These are phyloP conservation scores for Fusarium annulatum DNA, from an alignment of 2,329 filamentous ascomycete genomes.

Conservation along the genomic window DNA sequence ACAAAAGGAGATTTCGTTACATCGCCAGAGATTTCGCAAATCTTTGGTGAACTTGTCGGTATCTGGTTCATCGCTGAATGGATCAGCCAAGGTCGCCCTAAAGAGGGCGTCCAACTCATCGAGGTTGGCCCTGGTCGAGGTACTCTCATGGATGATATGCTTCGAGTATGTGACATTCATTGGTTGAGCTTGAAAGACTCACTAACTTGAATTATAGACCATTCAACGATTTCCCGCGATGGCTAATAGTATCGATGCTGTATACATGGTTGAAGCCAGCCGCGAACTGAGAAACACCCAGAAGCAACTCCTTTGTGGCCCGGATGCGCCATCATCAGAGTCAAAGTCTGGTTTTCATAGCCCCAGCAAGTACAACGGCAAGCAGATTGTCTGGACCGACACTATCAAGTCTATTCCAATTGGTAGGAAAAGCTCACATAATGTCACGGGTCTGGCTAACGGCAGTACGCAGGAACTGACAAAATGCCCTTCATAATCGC, in stretches of 20 bases:
- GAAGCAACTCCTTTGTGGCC: conserved; percentile 82
- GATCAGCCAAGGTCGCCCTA: conserved; percentile 86
- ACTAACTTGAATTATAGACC: conserved; percentile 65
- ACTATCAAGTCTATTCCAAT: conserved; percentile 85
- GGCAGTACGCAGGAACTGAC: conserved; percentile 60
- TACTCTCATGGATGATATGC: conserved; percentile 96
- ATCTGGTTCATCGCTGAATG: conserved; percentile 97
- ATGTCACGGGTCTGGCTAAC: conserved; percentile 4
- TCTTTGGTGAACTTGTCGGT: conserved; percentile 94
- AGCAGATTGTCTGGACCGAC: conserved; percentile 90
- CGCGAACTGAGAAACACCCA: conserved; percentile 80
- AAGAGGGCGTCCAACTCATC: conserved; percentile 83
- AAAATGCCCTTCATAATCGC: conserved; percentile 93
- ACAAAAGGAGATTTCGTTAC: conserved; percentile 94
- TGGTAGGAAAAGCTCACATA: conserved; percentile 56
- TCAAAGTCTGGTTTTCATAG: conserved; percentile 80
- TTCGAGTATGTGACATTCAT: conserved; percentile 71
- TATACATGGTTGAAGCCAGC: conserved; percentile 97
- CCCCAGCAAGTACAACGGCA: conserved; percentile 76
- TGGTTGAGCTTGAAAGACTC: not conserved
- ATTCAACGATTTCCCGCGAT: conserved; percentile 85
- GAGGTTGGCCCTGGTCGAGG: conserved; percentile 95
- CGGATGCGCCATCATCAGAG: conserved; percentile 72
- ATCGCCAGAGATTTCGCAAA: conserved; percentile 95
- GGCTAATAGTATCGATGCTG: conserved; percentile 79